Conservation (phyloP, 495 filamentous ascomycete genomes). For the Clohesyomyces aquaticus region DNA sequence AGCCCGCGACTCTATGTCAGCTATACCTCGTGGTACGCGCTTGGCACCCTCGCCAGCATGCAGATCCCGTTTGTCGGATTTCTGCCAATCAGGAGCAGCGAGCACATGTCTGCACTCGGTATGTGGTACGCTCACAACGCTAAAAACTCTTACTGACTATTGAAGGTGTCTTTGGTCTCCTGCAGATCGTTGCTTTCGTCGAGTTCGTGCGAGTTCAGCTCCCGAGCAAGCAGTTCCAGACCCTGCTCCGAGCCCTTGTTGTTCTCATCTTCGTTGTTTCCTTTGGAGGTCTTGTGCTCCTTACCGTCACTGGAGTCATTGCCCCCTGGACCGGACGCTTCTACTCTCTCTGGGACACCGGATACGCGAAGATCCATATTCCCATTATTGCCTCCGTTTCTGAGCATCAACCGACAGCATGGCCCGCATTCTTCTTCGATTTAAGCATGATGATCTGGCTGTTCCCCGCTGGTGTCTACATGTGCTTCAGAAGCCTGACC, state of each 20-base stretch:
- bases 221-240: conserved; percentile 92
- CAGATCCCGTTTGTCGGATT: conserved; percentile 99
- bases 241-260: conserved; percentile 75
- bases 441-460: conserved; percentile 98
- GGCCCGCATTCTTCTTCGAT: conserved; percentile 99
- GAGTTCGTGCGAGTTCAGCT: conserved; percentile 86
- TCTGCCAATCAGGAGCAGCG: conserved; percentile 91
- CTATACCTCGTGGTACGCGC: conserved; percentile 96
- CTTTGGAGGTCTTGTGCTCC: conserved; percentile 72
- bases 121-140: conserved; percentile 41
- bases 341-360: conserved; percentile 99
- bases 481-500: conserved; percentile 90
- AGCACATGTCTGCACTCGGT: conserved; percentile 98
- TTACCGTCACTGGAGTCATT: conserved; percentile 86
- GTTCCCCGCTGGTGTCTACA: conserved; percentile 97
- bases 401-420: conserved; percentile 99
- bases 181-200: conserved; percentile 92
- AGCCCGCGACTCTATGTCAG: conserved; percentile 92
- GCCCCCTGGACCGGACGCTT: conserved; percentile 99
- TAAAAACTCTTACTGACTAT: conserved; percentile 42
- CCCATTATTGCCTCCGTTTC: conserved; percentile 99
- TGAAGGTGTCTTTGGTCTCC: conserved; percentile 88
- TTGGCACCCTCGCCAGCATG: conserved; percentile 98
- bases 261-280: conserved; percentile 75
- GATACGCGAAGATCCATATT: conserved; percentile 99